Base-by-base conservation (phyloP, 1,284 basidiomycete genomes). In the Thecaphora frezii region DNA sequence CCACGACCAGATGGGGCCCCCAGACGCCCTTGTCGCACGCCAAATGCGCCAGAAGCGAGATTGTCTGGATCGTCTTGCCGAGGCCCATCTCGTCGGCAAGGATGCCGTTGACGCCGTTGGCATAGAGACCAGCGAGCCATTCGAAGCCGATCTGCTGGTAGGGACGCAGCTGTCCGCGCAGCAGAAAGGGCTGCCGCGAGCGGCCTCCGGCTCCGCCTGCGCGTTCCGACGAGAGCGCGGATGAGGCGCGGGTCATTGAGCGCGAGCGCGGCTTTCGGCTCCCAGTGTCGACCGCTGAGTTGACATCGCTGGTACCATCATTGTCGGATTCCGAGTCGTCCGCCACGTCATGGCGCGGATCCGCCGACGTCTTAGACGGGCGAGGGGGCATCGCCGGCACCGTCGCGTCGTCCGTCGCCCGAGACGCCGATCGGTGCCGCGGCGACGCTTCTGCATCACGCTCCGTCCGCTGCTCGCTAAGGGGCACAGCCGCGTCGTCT, bases 61-160 rank as follows among this genome's bases (percentile, higher is more conserved):
- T 97, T 1, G 93, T 97, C 79, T 97, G 93, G 52, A 97, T 96
- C 0, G 93, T 97, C 84, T 97, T 97, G 45, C 93, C 93, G 63
- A 55, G 71, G 39, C 58, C 72, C 81, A 82, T 82, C 61, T 82
- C 81, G 65, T 82, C 81, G 23, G 91, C 91, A 40, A 94, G 82
- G 58, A 97, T 96, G 2, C 93, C 93, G 79, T 98, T 97, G 66
- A 92, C 82, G 54, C 89, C 87, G 67, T 90, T 92, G 21, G 83
- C 82, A 80, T 97, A 93, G 37, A 97, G 82, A 74, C 88, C 90
- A 0, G 90, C 90, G 9, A 98, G 86, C 94, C 94, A 98, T 74
- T 97, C 93, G 48, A 97, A 81, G 0, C 94, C 94, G 14, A 89
- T 86, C 66, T 93, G 90, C 76, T 98, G 94, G 76, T 98, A 98